Conservation (phyloP, 805 yeast genomes). For the Trichomonascus vanleenenianus region DNA sequence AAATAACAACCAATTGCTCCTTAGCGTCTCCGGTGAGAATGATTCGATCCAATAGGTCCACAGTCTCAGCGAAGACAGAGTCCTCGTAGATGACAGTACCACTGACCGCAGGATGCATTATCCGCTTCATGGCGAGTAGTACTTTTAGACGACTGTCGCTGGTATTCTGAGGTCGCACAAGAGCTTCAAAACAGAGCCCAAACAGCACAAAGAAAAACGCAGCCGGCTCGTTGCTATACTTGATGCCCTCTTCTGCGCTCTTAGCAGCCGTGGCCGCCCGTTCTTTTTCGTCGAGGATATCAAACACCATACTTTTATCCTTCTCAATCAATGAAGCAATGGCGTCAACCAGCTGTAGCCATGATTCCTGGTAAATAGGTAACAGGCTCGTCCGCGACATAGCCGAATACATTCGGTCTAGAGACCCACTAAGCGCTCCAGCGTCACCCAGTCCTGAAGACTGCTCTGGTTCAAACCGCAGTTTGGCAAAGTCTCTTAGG, state of each 20-base stretch:
- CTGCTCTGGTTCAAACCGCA: slow-evolving; percentile 45
- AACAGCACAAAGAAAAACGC: slow-evolving; percentile 68
- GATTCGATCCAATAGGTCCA: slow-evolving; percentile 69
- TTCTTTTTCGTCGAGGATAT: slow-evolving; percentile 48
- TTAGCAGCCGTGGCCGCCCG: slow-evolving; percentile 29
- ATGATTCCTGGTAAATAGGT: slow-evolving; percentile 46
- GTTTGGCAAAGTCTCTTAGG: slow-evolving; percentile 63
- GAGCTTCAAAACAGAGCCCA: slow-evolving; percentile 74
- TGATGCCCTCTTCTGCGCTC: slow-evolving; percentile 18
- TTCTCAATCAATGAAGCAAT: slow-evolving; percentile 56
- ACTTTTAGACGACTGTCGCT: slow-evolving; percentile 31
- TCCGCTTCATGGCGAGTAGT: slow-evolving; percentile 42
- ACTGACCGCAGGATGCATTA: slow-evolving; percentile 50
- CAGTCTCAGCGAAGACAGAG: slow-evolving; percentile 61
- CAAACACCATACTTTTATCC: slow-evolving; percentile 38
- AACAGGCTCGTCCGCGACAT: slow-evolving; percentile 35
- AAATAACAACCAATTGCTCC: slow-evolving; percentile 42
- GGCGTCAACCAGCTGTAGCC: slow-evolving; percentile 75
- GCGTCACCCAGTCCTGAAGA: slow-evolving; percentile 16
- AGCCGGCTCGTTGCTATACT: slow-evolving; percentile 24
- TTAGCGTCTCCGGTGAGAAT: slow-evolving; percentile 45
- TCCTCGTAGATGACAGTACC: slow-evolving; percentile 56
- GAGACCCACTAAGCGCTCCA: slow-evolving; percentile 18
- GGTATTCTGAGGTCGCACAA: slow-evolving; percentile 39
- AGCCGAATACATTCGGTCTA: slow-evolving; percentile 28